Evolutionary conservation across 225 moss, liverwort and hornwort genomes (phyloP).

Genomic region (Anthoceros angustus): DNA sequence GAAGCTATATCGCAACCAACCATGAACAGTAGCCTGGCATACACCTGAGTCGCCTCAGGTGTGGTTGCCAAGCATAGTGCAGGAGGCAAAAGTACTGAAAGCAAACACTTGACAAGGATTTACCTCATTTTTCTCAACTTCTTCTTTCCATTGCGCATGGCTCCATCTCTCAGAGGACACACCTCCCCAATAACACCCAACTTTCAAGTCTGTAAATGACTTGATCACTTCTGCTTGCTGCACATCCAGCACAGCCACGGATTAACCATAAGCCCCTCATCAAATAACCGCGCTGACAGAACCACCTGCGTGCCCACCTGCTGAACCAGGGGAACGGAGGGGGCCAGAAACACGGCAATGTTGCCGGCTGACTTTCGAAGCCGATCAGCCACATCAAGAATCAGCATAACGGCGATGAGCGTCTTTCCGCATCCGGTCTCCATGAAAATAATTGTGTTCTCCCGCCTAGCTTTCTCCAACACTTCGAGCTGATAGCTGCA

Average conservation of each 20-base stretch:
- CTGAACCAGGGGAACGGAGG: slow-evolving; percentile 55
- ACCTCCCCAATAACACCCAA: slow-evolving; percentile 57
- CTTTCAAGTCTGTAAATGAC: slow-evolving; percentile 33
- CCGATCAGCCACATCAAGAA: slow-evolving; percentile 37
- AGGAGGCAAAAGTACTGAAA: background rate
- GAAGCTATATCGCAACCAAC: background rate
- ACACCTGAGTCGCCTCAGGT: background rate
- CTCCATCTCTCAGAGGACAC: slow-evolving; percentile 56
- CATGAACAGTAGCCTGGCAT: background rate
- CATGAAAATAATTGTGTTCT: slow-evolving; percentile 69
- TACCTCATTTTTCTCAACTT: slow-evolving; percentile 60
- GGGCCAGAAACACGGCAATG: slow-evolving; percentile 62
- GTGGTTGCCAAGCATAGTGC: background rate
- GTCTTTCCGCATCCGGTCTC: slow-evolving; percentile 94
- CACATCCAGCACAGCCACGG: slow-evolving; percentile 4
- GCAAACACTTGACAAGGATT: background rate
- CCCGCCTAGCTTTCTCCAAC: slow-evolving; percentile 60
- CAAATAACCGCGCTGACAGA: background rate
- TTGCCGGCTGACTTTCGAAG: slow-evolving; percentile 64
- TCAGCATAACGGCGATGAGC: slow-evolving; percentile 55
- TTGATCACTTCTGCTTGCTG: slow-evolving; percentile 77
- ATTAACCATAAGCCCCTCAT: background rate
- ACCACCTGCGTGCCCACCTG: slow-evolving; percentile 30
- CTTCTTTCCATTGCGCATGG: slow-evolving; percentile 46
- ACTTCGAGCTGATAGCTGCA: slow-evolving; percentile 81